Conservation (phyloP, 1,139 yeast genomes). For the Nakaseomyces glabratus region DNA sequence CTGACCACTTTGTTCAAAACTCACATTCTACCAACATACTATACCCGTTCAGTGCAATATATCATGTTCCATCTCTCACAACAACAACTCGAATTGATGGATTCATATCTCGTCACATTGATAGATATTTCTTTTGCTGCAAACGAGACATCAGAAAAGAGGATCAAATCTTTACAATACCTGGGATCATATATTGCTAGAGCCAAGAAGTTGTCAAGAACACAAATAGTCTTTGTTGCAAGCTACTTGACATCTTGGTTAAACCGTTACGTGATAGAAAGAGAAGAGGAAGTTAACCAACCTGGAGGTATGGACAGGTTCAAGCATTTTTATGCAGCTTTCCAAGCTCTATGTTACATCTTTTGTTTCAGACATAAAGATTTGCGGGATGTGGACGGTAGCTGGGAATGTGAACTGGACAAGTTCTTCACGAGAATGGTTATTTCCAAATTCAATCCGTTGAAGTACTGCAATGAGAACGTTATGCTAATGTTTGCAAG, state of each 20-base stretch:
- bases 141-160: slow-evolving; percentile 57
- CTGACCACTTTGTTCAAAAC: slow-evolving; percentile 69
- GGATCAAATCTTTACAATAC: slow-evolving; percentile 86
- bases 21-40: slow-evolving; percentile 83
- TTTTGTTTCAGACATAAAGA: slow-evolving; percentile 77
- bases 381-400: slow-evolving; percentile 38
- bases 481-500: slow-evolving; percentile 92
- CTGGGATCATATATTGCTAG: slow-evolving; percentile 86
- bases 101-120: slow-evolving; percentile 71
- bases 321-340: slow-evolving; percentile 82
- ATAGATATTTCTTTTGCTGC: slow-evolving; percentile 74
- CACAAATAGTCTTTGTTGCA: slow-evolving; percentile 70
- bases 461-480: slow-evolving; percentile 86
- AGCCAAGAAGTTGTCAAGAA: slow-evolving; percentile 60
- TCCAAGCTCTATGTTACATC: slow-evolving; percentile 83
- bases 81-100: slow-evolving; percentile 71
- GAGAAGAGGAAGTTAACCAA: slow-evolving; percentile 70
- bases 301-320: slow-evolving; percentile 73
- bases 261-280: slow-evolving; percentile 65
- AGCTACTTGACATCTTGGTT: slow-evolving; percentile 78
- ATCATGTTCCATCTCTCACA: slow-evolving; percentile 76
- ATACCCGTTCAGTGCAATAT: slow-evolving; percentile 83
- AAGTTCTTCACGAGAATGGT: slow-evolving; percentile 80
- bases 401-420: slow-evolving; percentile 80
- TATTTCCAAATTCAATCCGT: slow-evolving; percentile 83